phyloP scores from a whole-genome alignment of 306 rosid genomes.

The Sophora flavescens region DNA sequence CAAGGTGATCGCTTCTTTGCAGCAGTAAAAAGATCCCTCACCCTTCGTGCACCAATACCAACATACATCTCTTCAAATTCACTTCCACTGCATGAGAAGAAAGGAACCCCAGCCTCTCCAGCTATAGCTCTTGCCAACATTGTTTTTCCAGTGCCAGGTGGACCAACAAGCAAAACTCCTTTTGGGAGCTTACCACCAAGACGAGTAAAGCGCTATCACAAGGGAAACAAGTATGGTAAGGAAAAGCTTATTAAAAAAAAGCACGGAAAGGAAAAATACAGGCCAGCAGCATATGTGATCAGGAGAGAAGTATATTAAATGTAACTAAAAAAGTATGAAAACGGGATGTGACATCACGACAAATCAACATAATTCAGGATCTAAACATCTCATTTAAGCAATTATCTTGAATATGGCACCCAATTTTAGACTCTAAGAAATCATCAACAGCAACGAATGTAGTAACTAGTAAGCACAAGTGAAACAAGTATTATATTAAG shows the following conservation, averaged over 20 bases:
- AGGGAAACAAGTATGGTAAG: slow-evolving; percentile 39
- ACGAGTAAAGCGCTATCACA: slow-evolving; percentile 91
- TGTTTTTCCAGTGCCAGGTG: slow-evolving; percentile 96
- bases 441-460: not conserved
- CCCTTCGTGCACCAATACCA: slow-evolving; percentile 97
- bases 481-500: slow-evolving; percentile 4
- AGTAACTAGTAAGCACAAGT: slow-evolving; percentile 4
- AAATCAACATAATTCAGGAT: not conserved
- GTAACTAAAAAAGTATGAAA: not conserved
- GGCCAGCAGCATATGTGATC: not conserved
- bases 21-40: slow-evolving; percentile 92
- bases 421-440: not conserved
- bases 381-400: not conserved
- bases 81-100: slow-evolving; percentile 95
- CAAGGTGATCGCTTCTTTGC: slow-evolving; percentile 93
- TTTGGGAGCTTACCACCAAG: slow-evolving; percentile 96
- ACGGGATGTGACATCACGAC: not conserved
- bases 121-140: slow-evolving; percentile 98
- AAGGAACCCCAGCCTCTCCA: slow-evolving; percentile 98
- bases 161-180: slow-evolving; percentile 97
- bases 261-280: slow-evolving; percentile 14
- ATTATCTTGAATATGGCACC: not conserved
- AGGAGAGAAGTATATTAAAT: not conserved
- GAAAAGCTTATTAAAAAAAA: not conserved
- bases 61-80: slow-evolving; percentile 97